These are phyloP conservation scores for Pseudozyma flocculosa DNA, from an alignment of 1,284 basidiomycete species.

Conservation along the genomic window DNA sequence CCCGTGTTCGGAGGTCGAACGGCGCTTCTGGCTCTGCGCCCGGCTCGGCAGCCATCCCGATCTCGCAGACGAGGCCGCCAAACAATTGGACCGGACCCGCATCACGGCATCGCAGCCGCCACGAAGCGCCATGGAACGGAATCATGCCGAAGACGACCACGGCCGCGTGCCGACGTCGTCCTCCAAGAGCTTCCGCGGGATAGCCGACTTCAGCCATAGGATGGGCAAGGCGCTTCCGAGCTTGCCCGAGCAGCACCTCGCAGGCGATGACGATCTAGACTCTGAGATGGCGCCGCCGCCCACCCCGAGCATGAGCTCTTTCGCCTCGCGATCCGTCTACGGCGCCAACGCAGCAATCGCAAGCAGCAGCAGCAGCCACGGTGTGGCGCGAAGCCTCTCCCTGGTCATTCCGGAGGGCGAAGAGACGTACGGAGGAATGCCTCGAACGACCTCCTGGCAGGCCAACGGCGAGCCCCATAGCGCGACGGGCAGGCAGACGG, in stretches of 20 bases:
- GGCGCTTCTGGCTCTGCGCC: no score
- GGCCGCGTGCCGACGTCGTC: no score
- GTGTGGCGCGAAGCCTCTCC: constrained; percentile 15
- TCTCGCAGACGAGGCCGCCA: no score
- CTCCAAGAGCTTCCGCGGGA: not conserved
- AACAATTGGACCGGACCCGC: no score
- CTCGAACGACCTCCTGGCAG: no score
- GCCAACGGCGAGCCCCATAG: no score
- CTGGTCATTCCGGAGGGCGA: constrained; percentile 27
- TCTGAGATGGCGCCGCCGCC: not conserved
- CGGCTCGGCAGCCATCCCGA: no score
- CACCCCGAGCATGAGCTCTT: not conserved
- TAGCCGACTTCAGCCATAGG: not conserved
- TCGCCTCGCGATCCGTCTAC: not conserved
- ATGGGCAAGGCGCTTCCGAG: not conserved
- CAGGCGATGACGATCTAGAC: not conserved
- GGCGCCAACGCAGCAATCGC: not conserved
- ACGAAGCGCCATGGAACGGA: no score
- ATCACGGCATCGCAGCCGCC: no score
- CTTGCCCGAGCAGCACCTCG: not conserved
- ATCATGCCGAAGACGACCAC: no score
- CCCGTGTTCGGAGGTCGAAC: no score
- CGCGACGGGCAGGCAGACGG: no score
- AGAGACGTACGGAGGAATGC: constrained; percentile 20
- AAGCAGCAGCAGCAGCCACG: not conserved